These are phyloP conservation scores for Fusarium setosum DNA, from an alignment of 2,329 filamentous ascomycete species.

Conservation along the genomic window DNA sequence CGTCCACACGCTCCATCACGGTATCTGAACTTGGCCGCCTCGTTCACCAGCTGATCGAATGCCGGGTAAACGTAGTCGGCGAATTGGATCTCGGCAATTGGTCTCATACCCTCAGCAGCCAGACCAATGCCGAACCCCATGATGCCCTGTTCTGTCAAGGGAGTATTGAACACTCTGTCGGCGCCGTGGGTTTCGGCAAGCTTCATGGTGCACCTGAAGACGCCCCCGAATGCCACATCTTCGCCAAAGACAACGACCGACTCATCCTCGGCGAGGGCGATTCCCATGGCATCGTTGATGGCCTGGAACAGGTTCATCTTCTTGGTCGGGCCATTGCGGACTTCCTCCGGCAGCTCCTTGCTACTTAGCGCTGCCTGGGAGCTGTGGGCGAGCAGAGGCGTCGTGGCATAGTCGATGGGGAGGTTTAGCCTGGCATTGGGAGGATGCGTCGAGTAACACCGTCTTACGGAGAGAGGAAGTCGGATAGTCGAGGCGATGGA, in stretches of 20 bases:
- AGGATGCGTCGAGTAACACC: constrained; percentile 66
- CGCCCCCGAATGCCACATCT: constrained; percentile 96
- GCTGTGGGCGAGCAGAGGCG: constrained; percentile 83
- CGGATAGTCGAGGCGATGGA: constrained; percentile 26
- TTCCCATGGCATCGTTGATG: constrained; percentile 89
- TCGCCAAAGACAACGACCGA: constrained; percentile 93
- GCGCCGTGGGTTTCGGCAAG: constrained; percentile 87
- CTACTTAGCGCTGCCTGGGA: constrained; percentile 77
- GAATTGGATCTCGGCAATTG: constrained; percentile 95
- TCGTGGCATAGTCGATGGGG: constrained; percentile 87
- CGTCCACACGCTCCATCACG: constrained; percentile 70
- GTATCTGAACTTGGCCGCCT: constrained; percentile 89
- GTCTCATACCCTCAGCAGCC: constrained; percentile 90
- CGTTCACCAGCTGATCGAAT: constrained; percentile 94
- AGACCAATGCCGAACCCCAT: constrained; percentile 92
- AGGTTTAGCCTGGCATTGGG: constrained; percentile 79
- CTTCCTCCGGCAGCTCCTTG: constrained; percentile 75
- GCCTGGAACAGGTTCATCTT: constrained; percentile 95
- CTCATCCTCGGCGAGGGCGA: constrained; percentile 85
- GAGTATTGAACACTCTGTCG: constrained; percentile 95
- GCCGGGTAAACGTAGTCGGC: constrained; percentile 95
- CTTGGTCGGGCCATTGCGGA: constrained; percentile 78
- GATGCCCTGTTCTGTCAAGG: constrained; percentile 93
- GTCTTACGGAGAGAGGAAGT: constrained; percentile 34
- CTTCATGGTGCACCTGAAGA: constrained; percentile 94